A percentile compares a stretch with the other conserved stretches of the same genome.
These are phyloP conservation scores for Fusarium pseudonygamai DNA, from an alignment of 2,329 filamentous ascomycete species.

Conservation along the genomic window DNA sequence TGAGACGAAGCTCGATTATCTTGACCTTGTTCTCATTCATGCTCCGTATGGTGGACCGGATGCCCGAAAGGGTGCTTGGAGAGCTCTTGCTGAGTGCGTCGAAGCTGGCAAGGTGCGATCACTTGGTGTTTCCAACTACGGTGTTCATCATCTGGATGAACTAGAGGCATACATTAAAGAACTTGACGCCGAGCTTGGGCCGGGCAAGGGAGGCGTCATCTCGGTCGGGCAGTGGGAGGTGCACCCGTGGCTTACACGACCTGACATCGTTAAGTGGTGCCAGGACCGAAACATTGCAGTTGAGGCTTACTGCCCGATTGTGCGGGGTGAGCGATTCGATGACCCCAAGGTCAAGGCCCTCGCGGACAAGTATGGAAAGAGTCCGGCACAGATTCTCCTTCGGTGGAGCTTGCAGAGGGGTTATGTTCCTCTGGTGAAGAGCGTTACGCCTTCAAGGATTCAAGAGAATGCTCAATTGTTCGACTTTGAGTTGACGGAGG, in stretches of 20 bases:
- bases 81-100: slow-evolving; percentile 69
- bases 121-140: slow-evolving; percentile 73
- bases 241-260: slow-evolving; percentile 86
- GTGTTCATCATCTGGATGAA: slow-evolving; percentile 69
- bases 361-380: slow-evolving; percentile 76
- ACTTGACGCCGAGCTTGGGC: slow-evolving; percentile 67
- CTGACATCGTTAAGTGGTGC: slow-evolving; percentile 84
- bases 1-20: slow-evolving; percentile 70
- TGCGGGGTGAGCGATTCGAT: slow-evolving; percentile 74
- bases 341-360: slow-evolving; percentile 72
- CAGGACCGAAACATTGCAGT: slow-evolving; percentile 68
- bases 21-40: slow-evolving; percentile 74
- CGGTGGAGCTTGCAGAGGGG: slow-evolving; percentile 86
- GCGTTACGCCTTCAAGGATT: slow-evolving; percentile 73
- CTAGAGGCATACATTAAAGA: slow-evolving; percentile 67
- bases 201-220: slow-evolving; percentile 75
- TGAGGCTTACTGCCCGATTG: slow-evolving; percentile 71
- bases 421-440: slow-evolving; percentile 78
- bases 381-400: slow-evolving; percentile 79
- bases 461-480: slow-evolving; percentile 67
- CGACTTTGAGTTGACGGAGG: slow-evolving; percentile 64
- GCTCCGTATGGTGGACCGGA: slow-evolving; percentile 66
- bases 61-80: slow-evolving; percentile 68
- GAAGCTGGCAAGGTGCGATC: slow-evolving; percentile 69
- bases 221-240: slow-evolving; percentile 90